phyloP scores from a whole-genome alignment of 768 basidiomycete species.

The Gymnopilus junonius region DNA sequence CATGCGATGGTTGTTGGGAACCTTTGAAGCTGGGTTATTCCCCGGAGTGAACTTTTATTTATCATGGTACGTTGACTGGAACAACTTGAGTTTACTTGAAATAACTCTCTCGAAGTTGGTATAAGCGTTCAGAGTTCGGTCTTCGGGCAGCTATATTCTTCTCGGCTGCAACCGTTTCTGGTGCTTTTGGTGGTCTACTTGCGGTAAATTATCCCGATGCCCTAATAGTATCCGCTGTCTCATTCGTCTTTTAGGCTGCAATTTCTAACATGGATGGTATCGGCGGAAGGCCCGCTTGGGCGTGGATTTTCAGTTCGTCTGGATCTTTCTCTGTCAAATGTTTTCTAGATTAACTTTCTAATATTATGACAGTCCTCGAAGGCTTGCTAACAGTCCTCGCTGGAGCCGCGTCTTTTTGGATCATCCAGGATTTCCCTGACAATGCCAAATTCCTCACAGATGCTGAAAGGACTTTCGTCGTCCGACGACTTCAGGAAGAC shows the following conservation, averaged over 20 bases:
- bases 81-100: neutral
- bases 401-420: conserved; percentile 68
- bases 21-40: conserved; percentile 74
- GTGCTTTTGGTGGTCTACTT: conserved; percentile 81
- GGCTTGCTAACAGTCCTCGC: conserved; percentile 73
- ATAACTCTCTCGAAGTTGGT: conserved; percentile 38
- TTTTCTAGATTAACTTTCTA: neutral
- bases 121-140: conserved; percentile 78
- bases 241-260: conserved; percentile 42
- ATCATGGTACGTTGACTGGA: conserved; percentile 54
- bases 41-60: conserved; percentile 73
- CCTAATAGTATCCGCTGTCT: neutral
- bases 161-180: conserved; percentile 78
- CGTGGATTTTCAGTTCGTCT: conserved; percentile 71
- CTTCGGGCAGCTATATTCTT: conserved; percentile 71
- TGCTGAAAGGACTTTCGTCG: conserved; percentile 66
- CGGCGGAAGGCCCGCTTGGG: conserved; percentile 66
- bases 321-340: neutral
- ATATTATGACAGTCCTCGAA: conserved; percentile 49
- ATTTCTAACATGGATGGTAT: conserved; percentile 76
- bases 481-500: conserved; percentile 68
- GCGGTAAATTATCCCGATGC: conserved; percentile 46
- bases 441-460: conserved; percentile 79
- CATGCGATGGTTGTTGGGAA: conserved; percentile 73
- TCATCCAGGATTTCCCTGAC: conserved; percentile 85